Evolutionary conservation across 2,329 filamentous ascomycete species (phyloP).

Genomic region (Trichophyton verrucosum): DNA sequence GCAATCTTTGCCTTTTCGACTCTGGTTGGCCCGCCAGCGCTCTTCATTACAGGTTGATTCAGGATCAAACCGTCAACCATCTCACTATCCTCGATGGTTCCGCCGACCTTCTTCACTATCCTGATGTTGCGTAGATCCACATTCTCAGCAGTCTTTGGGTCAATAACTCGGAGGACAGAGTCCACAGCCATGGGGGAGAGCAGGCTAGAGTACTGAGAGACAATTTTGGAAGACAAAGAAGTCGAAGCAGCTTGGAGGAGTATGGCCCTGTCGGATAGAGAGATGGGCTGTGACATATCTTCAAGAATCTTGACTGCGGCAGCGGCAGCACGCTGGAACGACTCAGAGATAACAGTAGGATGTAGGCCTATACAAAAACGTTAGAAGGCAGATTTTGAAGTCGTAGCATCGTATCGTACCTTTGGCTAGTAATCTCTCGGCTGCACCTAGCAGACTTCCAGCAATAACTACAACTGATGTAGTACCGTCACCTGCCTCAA

Average conservation of each 20-base stretch:
- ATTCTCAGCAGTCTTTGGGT: conserved; percentile 88
- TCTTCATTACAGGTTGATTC: conserved; percentile 87
- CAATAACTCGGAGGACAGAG: conserved; percentile 88
- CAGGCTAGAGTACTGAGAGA: conserved; percentile 89
- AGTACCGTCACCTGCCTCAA: conserved; percentile 95
- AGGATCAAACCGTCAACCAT: conserved; percentile 90
- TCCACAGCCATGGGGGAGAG: conserved; percentile 98
- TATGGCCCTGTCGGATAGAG: conserved; percentile 72
- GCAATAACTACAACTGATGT: conserved; percentile 97
- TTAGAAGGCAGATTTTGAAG: not conserved
- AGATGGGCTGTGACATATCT: conserved; percentile 90
- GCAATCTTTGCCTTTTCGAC: conserved; percentile 98
- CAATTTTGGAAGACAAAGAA: conserved; percentile 95
- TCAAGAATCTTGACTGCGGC: conserved; percentile 82
- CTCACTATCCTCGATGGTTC: conserved; percentile 96
- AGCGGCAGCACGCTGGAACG: conserved; percentile 87
- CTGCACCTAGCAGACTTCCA: conserved; percentile 84
- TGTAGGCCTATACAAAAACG: conserved; percentile 52
- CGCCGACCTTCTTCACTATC: conserved; percentile 93
- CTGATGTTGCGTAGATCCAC: conserved; percentile 94
- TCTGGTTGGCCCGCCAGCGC: conserved; percentile 72
- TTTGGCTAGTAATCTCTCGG: conserved; percentile 80
- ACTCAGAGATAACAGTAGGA: conserved; percentile 92
- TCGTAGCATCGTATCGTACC: conserved; percentile 32
- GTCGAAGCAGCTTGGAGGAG: conserved; percentile 95